Evolutionary conservation across 2,329 filamentous ascomycete species (phyloP).

Genomic region (Zelopaecilomyces penicillatus): DNA sequence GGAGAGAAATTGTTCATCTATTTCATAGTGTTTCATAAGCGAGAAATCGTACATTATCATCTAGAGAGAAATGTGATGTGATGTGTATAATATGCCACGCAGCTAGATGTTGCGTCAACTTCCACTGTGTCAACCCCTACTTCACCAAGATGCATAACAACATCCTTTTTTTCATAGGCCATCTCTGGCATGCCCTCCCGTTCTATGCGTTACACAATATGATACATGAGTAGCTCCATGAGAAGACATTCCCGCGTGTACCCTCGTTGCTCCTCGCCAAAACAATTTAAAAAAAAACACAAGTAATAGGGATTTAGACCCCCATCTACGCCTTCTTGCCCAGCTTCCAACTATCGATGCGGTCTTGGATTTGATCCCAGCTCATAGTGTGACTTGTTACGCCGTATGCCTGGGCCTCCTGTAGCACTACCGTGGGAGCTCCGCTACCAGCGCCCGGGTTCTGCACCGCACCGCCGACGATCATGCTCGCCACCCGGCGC

Average conservation of each 20-base stretch:
- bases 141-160: background rate
- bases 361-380: slow-evolving; percentile 86
- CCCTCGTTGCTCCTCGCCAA: background rate
- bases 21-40: no score
- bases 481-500: slow-evolving; percentile 66
- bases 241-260: no score
- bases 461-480: slow-evolving; percentile 67
- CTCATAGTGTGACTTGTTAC: slow-evolving; percentile 58
- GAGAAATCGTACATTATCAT: no score
- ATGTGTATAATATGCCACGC: no score
- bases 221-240: background rate
- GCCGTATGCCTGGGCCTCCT: slow-evolving; percentile 75
- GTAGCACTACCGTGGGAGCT: slow-evolving; percentile 85
- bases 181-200: background rate
- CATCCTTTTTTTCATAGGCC: no score
- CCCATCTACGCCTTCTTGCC: slow-evolving; percentile 42
- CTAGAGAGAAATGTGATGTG: no score
- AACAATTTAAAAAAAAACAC: no score
- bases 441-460: slow-evolving; percentile 75
- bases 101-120: no score
- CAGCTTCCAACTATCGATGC: slow-evolving; percentile 75
- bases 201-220: background rate
- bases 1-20: no score
- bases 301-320: no score
- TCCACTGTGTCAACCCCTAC: no score